Evolutionary conservation across 73 alveolate genomes (phyloP).

Genomic region (Paramecium octaurelia): DNA sequence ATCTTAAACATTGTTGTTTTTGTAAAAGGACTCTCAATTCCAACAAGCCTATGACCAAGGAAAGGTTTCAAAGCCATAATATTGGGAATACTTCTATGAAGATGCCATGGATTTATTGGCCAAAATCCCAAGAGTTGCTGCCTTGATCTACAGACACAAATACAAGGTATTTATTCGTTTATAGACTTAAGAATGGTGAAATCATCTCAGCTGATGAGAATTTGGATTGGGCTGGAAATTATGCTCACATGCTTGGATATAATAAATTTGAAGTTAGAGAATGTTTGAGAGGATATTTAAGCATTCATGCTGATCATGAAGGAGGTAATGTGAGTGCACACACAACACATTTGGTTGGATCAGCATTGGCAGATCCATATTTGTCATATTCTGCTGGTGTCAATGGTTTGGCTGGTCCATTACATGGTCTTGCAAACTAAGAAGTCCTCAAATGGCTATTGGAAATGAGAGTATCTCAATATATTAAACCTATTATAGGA

Average conservation of each 20-base stretch:
- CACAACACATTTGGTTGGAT: constrained; percentile 86
- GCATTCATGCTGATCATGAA: constrained; percentile 84
- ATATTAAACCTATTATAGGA: background rate
- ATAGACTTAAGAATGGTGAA: constrained; percentile 63
- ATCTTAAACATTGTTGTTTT: constrained; percentile 73
- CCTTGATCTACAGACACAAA: constrained; percentile 72
- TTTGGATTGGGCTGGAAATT: constrained; percentile 74
- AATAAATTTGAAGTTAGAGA: constrained; percentile 72
- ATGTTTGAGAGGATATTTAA: constrained; percentile 79
- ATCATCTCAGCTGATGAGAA: constrained; percentile 43
- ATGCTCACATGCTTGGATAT: constrained; percentile 77
- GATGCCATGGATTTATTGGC: constrained; percentile 87
- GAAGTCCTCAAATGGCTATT: constrained; percentile 85
- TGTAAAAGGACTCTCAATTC: constrained; percentile 70
- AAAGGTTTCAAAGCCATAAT: constrained; percentile 69
- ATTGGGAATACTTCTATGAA: constrained; percentile 86
- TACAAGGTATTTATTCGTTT: constrained; percentile 3
- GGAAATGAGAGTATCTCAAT: constrained; percentile 60
- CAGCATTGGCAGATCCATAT: constrained; percentile 94
- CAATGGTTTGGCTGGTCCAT: constrained; percentile 95
- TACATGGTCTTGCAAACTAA: constrained; percentile 95
- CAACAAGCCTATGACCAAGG: constrained; percentile 78
- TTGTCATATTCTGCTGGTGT: constrained; percentile 83
- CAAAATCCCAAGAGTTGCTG: constrained; percentile 83
- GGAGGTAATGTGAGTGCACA: constrained; percentile 94